phyloP scores from a whole-genome alignment of 441 rosid genomes.

The Mallotus repandus region DNA sequence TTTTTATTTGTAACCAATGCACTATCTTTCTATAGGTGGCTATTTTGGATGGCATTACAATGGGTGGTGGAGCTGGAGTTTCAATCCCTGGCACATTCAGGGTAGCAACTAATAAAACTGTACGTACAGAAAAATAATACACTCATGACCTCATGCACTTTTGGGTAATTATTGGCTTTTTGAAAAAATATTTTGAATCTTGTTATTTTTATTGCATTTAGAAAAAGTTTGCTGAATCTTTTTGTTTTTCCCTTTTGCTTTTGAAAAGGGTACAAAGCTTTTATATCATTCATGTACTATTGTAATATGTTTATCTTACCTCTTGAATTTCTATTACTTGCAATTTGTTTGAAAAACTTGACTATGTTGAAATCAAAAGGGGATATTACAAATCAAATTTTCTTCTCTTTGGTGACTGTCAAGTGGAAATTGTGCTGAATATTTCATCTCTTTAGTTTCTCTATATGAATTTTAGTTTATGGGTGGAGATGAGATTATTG shows the following conservation, averaged over 20 bases:
- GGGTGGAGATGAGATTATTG: neutral
- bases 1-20: slow-evolving; percentile 5
- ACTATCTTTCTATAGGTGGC: slow-evolving; percentile 60
- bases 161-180: neutral
- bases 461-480: neutral
- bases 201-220: neutral
- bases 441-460: slow-evolving; percentile 11
- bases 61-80: slow-evolving; percentile 97
- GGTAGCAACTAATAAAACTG: slow-evolving; percentile 81
- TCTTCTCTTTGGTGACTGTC: slow-evolving; percentile 6
- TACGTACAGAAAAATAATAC: slow-evolving; percentile 31
- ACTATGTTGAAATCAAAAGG: neutral
- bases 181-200: no score
- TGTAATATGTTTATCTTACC: neutral
- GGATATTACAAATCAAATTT: neutral
- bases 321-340: neutral
- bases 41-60: slow-evolving; percentile 75
- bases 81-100: slow-evolving; percentile 92
- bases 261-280: neutral
- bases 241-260: neutral
- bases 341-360: neutral
- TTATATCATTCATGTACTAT: neutral
- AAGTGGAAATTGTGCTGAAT: slow-evolving; percentile 7
- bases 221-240: neutral
- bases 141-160: neutral